Evolutionary conservation across 2,329 filamentous ascomycete species (phyloP), one percentile per base, ranked within the genome.

Genomic region (Ceratocystis eucalypticola): DNA sequence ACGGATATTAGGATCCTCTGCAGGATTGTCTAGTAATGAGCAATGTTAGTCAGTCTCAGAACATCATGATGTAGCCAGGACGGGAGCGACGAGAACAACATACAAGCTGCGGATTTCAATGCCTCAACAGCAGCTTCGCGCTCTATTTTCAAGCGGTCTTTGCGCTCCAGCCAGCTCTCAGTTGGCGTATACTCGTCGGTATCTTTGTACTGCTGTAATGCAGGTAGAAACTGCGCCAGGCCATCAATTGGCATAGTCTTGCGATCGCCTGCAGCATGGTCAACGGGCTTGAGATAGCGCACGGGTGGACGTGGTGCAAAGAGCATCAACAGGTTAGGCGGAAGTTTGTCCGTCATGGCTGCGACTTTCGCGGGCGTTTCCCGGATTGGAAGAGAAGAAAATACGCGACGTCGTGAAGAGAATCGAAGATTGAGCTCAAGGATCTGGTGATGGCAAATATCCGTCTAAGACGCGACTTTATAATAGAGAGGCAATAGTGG

Each of bases 321-420:
- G 71, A 97, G 89, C 77, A 89, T 89, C 72, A 97, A 83, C 68
- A 97, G 84, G 75, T 96, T 93, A 66, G 89, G 90, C 67, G 94
- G 93, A 22, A 99, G 88, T 78, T 95, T 94, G 82, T 96, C 93
- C 63, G 94, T 97, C 94, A 97, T 99, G 69, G 71, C 79, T 15
- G 63, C 28, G 44, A 30, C 28, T 28, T 8, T 59, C 28, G 53
- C 12, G 53, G 17, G 53, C 6, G 53, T 7, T 30, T 30, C 15
- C 28, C 53, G 53, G 53, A 48, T 28, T 12, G 20, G 1, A 17
- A 25, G 22, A 37, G 37, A 50, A 37, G 15, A 64, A 50, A 64
- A 50, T 10, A 64, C 22, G n/a, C 12, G 41, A 37, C 10, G 12
- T 17, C n/a, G 53, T 25, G 48, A n/a, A 53, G 48, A 59, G 25